Conservation (phyloP, 148 eudicot genomes). For the Camellia lanceoleosa region DNA sequence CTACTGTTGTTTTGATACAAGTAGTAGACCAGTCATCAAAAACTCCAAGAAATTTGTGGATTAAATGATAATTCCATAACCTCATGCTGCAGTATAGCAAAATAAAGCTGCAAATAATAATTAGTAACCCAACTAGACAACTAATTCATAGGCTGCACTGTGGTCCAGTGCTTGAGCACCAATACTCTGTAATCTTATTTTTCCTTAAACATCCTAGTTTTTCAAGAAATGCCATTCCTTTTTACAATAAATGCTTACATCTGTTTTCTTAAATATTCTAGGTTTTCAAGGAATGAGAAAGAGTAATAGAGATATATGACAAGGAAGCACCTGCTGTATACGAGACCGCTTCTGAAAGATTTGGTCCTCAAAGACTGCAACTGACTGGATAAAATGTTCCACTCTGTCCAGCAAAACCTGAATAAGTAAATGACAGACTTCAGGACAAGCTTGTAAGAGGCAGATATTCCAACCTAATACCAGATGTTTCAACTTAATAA, state of each 20-base stretch:
- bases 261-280: background rate
- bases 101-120: background rate
- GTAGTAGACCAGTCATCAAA: background rate
- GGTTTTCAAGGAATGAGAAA: background rate
- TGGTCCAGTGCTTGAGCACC: background rate
- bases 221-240: background rate
- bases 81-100: background rate
- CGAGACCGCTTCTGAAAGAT: conserved; percentile 92
- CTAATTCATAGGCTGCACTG: background rate
- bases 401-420: conserved; percentile 92
- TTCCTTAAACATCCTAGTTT: background rate
- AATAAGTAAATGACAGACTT: background rate
- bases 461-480: conserved; percentile 15
- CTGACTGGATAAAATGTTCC: conserved; percentile 89
- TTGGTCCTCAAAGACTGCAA: conserved; percentile 87
- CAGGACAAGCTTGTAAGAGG: background rate
- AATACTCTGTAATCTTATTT: background rate
- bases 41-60: background rate
- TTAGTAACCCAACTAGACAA: background rate
- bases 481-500: background rate
- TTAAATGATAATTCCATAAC: background rate
- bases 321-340: conserved; percentile 62
- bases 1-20: background rate
- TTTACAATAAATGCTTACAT: background rate
- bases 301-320: conserved; percentile 2